Evolutionary conservation across 108 stramenopile genomes (phyloP).

Genomic region (Seminavis robusta): DNA sequence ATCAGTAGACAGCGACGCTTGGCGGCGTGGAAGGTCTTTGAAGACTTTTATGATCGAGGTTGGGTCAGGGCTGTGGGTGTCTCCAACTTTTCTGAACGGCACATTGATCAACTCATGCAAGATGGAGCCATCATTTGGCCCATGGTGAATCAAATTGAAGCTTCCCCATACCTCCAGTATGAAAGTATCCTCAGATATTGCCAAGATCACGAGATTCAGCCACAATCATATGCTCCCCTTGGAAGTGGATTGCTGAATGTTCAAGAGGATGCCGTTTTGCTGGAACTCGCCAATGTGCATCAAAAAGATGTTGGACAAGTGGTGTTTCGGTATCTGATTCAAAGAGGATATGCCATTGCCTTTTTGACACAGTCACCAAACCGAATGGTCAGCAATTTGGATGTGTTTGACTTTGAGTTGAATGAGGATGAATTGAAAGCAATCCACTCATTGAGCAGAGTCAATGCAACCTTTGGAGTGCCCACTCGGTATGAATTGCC

Average conservation of each 20-base stretch:
- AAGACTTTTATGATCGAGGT: conserved; percentile 25
- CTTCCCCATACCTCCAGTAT: conserved; percentile 21
- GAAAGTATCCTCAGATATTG: conserved; percentile 2
- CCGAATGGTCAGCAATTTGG: background rate
- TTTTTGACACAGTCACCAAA: conserved; percentile 2
- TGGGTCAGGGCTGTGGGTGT: conserved; percentile 37
- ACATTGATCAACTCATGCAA: conserved; percentile 26
- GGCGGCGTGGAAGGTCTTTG: conserved; percentile 36
- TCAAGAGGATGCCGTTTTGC: background rate
- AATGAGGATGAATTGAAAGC: conserved; percentile 21
- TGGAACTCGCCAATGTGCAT: background rate
- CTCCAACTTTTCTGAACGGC: conserved; percentile 28
- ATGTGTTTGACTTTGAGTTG: conserved; percentile 15
- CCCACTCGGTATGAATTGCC: conserved; percentile 4
- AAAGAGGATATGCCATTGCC: conserved; percentile 1
- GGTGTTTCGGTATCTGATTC: conserved; percentile 4
- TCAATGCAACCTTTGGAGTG: conserved; percentile 2
- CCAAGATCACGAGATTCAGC: background rate
- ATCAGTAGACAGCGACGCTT: conserved; percentile 16
- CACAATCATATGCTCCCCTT: conserved; percentile 5
- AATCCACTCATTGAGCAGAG: conserved; percentile 14
- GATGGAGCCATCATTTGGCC: conserved; percentile 15
- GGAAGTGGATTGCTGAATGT: background rate
- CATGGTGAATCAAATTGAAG: conserved; percentile 37
- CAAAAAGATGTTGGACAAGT: conserved; percentile 9